Conservation (phyloP, 2,329 filamentous ascomycete species). For the Phyllosticta ampelicida region DNA sequence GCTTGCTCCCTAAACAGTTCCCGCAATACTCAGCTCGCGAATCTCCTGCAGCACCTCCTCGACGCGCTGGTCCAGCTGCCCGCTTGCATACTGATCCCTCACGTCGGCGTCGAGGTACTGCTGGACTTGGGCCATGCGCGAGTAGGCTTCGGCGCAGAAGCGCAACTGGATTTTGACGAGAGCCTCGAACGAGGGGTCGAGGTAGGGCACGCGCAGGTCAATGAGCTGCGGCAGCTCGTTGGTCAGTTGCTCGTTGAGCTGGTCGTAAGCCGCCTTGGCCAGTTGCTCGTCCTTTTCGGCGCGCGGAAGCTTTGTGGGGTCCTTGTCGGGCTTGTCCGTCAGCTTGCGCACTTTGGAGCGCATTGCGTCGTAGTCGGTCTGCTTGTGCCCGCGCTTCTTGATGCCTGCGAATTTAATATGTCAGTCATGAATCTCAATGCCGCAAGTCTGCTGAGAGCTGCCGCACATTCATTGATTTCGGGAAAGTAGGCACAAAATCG, state of each 20-base stretch:
- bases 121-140: conserved; percentile 96
- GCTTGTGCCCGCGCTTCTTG: conserved; percentile 97
- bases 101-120: conserved; percentile 96
- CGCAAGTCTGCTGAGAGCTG: not conserved
- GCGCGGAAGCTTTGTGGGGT: conserved; percentile 88
- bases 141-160: conserved; percentile 97
- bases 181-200: conserved; percentile 94
- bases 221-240: conserved; percentile 91
- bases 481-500: conserved; percentile 98
- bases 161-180: conserved; percentile 96
- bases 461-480: conserved; percentile 89
- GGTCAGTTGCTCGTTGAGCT: conserved; percentile 92
- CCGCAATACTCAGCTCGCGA: conserved; percentile 83
- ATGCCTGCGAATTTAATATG: conserved; percentile 46
- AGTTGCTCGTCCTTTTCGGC: conserved; percentile 95
- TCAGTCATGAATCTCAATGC: not conserved
- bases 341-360: conserved; percentile 95
- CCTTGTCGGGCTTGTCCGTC: conserved; percentile 97
- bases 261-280: conserved; percentile 86
- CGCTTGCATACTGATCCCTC: conserved; percentile 88
- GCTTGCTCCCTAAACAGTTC: conserved; percentile 43
- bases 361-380: conserved; percentile 94
- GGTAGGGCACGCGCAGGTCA: conserved; percentile 89
- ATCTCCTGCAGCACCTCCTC: conserved; percentile 97
- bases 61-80: conserved; percentile 80